These are phyloP conservation scores for Cornus kousa DNA, from an alignment of 148 eudicot species.

Conservation along the genomic window DNA sequence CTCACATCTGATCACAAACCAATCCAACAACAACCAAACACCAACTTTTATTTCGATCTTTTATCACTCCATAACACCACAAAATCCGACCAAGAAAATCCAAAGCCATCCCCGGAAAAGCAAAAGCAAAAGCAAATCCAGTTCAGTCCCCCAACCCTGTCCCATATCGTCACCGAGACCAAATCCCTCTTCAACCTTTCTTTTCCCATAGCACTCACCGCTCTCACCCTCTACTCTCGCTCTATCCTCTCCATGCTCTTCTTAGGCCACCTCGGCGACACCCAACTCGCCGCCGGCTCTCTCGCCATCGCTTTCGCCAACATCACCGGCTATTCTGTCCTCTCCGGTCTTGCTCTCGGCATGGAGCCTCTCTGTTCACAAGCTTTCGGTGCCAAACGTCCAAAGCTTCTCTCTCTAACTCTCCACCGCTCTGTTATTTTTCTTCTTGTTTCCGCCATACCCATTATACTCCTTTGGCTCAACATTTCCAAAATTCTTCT, in stretches of 20 bases:
- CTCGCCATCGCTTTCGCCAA: slow-evolving; percentile 69
- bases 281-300: slow-evolving; percentile 60
- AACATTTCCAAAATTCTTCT: slow-evolving; percentile 36
- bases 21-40: slow-evolving; percentile 5
- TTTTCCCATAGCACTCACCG: slow-evolving; percentile 47
- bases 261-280: slow-evolving; percentile 51
- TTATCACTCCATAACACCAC: slow-evolving; percentile 17
- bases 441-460: slow-evolving; percentile 40
- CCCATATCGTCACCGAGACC: slow-evolving; percentile 29
- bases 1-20: too few species aligned
- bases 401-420: slow-evolving; percentile 54
- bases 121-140: neutral
- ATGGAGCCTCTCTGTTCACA: slow-evolving; percentile 85
- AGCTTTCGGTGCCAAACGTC: slow-evolving; percentile 67
- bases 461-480: slow-evolving; percentile 56
- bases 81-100: neutral
- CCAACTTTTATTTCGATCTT: slow-evolving; percentile 25
- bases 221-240: slow-evolving; percentile 46
- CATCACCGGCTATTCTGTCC: slow-evolving; percentile 76
- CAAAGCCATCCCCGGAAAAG: neutral
- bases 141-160: slow-evolving; percentile 2
- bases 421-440: slow-evolving; percentile 64
- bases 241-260: slow-evolving; percentile 60
- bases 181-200: slow-evolving; percentile 34
- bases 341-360: slow-evolving; percentile 68